Evolutionary conservation across 306 rosid species (phyloP), one percentile per base, ranked within the genome.

Genomic region (Fragaria vesca): DNA sequence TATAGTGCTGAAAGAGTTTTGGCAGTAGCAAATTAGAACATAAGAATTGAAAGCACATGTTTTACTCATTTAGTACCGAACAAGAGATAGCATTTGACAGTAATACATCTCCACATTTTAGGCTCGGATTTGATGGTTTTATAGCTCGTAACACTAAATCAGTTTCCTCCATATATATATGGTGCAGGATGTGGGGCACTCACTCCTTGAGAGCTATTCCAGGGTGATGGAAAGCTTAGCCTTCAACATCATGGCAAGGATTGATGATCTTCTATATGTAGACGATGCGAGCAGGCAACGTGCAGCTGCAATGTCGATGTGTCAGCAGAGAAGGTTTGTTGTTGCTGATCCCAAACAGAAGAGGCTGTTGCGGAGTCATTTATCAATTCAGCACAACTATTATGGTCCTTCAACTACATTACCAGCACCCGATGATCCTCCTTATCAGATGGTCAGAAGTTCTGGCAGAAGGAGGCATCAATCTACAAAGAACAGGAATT

Each of bases 141-240:
- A 12, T 0, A 16, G 9, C 15, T 28, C 24, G 18, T 20, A 18
- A 62, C 16, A 12, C 26, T 34, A 24, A 55, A 12, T 63, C 32
- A 17, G 52, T 69, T 72, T 69, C 36, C 18, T 69, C 71, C 26
- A 18, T 6, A 38, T 36, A 7, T 66, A 36, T 58, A 9, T 78
- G 60, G 4, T 69, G 62, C 77, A 88, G 90, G 82, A 86, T 77
- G 86, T 86, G 71, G 90, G 87, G 72, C 82, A 80, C 28, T 84
- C 88, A 47, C 78, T 86, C 74, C 84, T 83, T 9, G 92, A 88
- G 85, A 82, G 88, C 83, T 83, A 83, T 74, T 88, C 88, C 4
- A 80, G 88, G 73, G 88, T 82, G 81, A 75, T 84, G 85, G 87
- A 82, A 75, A 84, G 88, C 88, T 68, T 88, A 78, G 85, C 89